Evolutionary conservation across 176 grass and related monocot genomes (phyloP), one percentile per base, ranked within the genome.

Genomic region (Oryza nivara): DNA sequence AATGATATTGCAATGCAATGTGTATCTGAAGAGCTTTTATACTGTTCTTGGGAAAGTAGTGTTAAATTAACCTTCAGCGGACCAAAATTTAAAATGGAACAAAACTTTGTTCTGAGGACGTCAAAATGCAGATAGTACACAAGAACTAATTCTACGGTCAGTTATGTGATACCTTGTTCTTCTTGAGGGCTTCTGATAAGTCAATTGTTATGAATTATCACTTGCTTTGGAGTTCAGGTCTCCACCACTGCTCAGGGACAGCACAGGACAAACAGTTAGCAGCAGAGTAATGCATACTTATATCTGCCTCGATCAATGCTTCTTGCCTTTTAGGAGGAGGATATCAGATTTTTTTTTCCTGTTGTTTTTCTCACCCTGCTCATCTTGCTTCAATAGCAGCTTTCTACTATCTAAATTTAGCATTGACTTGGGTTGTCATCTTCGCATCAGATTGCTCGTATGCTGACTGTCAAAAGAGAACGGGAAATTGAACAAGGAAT

Each of bases 391-490:
- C 7, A 73, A 5, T 26, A 58, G 25, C 52, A 73, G 26, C 11
- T 16, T 43, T 77, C 70, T 63, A 90, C 58, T 63, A 8, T 63
- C 58, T 23, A 35, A 78, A 74, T 64, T 83, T 14, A 63, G 45
- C 60, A 13, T 43, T 87, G 77, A 70, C 30, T 75, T 54, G n/a
- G 40, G 9, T 54, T 76, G 15, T 71, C 32, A 85, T 65, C 56
- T 81, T 79, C 54, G 68, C 67, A 74, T 77, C 88, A 99, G 97
- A 79, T 96, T 94, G 92, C 97, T 86, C 81, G 93, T 80, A 91
- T 96, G 90, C 73, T 99, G 65, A 96, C 92, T n/a, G 97, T 96
- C 72, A 94, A 96, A 87, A 96, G 92, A 92, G 97, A 96, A 77
- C 77, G 97, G 72, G 97, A 96, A 78, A 83, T 96, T 32, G 91